A percentile compares a stretch with the other conserved stretches of the same genome.
These are phyloP conservation scores for Rauvolfia tetraphylla DNA, from an alignment of 257 asterid species.

Conservation along the genomic window DNA sequence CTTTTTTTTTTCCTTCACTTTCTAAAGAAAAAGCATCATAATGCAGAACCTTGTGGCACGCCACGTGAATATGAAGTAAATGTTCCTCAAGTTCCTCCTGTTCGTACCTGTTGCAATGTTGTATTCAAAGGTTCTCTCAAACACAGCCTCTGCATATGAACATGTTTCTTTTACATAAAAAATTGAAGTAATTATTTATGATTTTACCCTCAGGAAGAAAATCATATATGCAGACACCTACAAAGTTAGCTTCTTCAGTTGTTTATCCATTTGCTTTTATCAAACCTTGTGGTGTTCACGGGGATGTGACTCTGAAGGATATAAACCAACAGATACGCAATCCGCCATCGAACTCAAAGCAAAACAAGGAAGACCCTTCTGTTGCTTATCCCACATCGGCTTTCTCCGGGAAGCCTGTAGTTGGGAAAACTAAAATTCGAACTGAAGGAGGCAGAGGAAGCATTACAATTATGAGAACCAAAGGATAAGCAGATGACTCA, in stretches of 20 bases:
- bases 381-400: conserved; percentile 66
- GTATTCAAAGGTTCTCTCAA: conserved; percentile 57
- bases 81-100: conserved; percentile 39
- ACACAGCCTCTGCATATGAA: neutral
- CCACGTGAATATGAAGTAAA: conserved; percentile 39
- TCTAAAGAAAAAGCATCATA: conserved; percentile 7
- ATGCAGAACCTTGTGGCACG: conserved; percentile 51
- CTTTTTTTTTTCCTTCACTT: neutral
- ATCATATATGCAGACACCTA: conserved; percentile 62
- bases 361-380: conserved; percentile 38
- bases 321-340: conserved; percentile 65
- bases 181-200: no score
- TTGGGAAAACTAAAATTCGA: conserved; percentile 82
- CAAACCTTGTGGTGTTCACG: conserved; percentile 75
- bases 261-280: conserved; percentile 74
- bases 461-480: conserved; percentile 84
- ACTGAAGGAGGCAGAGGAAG: conserved; percentile 89
- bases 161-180: neutral
- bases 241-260: conserved; percentile 54
- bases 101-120: conserved; percentile 45
- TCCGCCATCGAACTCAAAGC: conserved; percentile 53
- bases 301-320: conserved; percentile 83
- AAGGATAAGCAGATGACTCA: conserved; percentile 36
- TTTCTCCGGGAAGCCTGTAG: conserved; percentile 89
- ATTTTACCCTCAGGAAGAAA: conserved; percentile 52